phyloP scores from a whole-genome alignment of 306 rosid genomes.

The Cicer chorassanicum region DNA sequence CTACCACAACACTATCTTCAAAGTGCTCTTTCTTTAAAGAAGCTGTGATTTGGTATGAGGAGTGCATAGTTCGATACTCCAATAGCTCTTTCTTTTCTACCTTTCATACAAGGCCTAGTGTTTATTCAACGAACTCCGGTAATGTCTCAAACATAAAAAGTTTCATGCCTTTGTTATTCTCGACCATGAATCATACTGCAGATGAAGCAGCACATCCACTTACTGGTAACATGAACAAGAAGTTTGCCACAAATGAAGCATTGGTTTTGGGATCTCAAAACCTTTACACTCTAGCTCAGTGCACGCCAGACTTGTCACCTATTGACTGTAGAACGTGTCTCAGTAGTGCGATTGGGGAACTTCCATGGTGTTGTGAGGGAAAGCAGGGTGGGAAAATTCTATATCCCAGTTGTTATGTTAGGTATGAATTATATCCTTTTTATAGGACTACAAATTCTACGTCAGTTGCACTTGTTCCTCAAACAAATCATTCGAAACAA shows the following conservation, averaged over 20 bases:
- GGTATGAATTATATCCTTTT: conserved; percentile 25
- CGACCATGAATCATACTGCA: not conserved
- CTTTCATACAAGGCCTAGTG: fast-evolving
- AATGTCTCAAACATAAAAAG: not conserved
- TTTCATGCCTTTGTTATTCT: not conserved
- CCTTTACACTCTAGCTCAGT: conserved; percentile 15
- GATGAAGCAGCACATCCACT: not conserved
- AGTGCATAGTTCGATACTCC: not conserved
- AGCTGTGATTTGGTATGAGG: not conserved
- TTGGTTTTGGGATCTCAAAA: not conserved
- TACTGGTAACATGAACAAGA: not conserved
- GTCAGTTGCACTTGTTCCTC: not conserved
- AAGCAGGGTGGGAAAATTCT: not conserved
- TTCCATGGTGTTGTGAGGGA: not conserved
- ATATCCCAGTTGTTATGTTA: not conserved
- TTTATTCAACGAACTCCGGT: not conserved
- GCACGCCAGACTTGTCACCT: not conserved
- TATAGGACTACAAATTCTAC: not conserved
- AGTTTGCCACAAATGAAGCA: not conserved
- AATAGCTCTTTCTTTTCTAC: not conserved
- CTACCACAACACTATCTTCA: not conserved
- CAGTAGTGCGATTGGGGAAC: fast-evolving
- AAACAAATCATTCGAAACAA: not conserved
- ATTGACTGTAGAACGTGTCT: not conserved
- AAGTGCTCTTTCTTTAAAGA: not conserved